A percentile compares a stretch with the other conserved stretches of the same genome.
Conservation (phyloP, 106 monocot species). For the Dendrobium nobile region DNA sequence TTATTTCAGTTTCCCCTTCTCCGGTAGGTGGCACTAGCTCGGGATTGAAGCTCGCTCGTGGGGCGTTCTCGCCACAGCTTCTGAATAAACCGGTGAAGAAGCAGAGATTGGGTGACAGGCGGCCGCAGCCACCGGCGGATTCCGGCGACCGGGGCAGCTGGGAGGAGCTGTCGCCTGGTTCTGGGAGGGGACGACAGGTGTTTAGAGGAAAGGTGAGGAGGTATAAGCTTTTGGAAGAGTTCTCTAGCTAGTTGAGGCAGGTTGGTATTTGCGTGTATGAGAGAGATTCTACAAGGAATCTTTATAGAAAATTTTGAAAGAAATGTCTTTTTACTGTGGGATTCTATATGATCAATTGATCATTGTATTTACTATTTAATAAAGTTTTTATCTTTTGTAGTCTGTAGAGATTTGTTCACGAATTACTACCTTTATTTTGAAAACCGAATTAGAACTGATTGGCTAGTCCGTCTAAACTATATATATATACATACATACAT, state of each 20-base stretch:
- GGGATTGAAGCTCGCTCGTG: not conserved
- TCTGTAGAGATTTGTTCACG: too few relatives aligned
- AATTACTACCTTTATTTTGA: too few relatives aligned
- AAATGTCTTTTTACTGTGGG: not conserved
- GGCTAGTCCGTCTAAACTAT: too few relatives aligned
- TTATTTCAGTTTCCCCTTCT: not conserved
- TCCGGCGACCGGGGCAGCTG: conserved; percentile 8
- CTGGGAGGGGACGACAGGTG: conserved; percentile 19
- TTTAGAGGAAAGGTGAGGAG: conserved; percentile 56
- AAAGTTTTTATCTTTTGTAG: too few relatives aligned
- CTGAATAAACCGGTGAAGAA: conserved; percentile 18
- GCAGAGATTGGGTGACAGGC: not conserved
- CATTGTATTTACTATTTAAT: too few relatives aligned
- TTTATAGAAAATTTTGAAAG: not conserved
- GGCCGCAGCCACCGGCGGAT: not conserved
- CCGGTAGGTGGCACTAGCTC: not conserved
- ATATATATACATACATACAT: too few relatives aligned
- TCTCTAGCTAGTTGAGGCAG: conserved; percentile 27
- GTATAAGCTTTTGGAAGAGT: conserved; percentile 80
- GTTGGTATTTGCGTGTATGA: not conserved
- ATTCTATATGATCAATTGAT: too few relatives aligned
- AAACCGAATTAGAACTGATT: too few relatives aligned
- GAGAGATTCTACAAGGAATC: too few relatives aligned
- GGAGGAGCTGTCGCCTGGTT: conserved; percentile 9
- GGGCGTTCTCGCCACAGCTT: not conserved